Conservation (phyloP, 805 yeast species). For the Priceomyces castillae region DNA sequence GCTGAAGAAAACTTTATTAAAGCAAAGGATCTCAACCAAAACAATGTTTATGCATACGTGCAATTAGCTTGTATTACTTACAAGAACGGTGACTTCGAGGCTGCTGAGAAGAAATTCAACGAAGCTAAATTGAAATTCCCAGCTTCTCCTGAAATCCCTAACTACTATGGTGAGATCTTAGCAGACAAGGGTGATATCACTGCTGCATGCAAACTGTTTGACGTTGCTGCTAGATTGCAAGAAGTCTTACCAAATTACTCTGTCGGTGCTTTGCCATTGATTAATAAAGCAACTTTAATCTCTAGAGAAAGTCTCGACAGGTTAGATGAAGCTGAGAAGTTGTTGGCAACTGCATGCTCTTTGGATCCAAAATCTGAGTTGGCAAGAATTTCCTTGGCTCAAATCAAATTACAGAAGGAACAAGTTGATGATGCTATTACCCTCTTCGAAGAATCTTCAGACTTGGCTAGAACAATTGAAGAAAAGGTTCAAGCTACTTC, state of each 20-base stretch:
- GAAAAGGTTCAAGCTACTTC: constrained; percentile 90
- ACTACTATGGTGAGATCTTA: constrained; percentile 91
- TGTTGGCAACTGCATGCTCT: constrained; percentile 72
- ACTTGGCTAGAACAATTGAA: constrained; percentile 75
- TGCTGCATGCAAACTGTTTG: constrained; percentile 80
- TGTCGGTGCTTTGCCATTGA: constrained; percentile 84
- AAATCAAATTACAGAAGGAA: constrained; percentile 80
- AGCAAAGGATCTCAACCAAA: constrained; percentile 70
- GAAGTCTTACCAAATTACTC: constrained; percentile 62
- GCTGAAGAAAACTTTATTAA: constrained; percentile 75
- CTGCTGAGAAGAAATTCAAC: constrained; percentile 63
- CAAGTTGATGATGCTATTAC: constrained; percentile 76
- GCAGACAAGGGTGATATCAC: constrained; percentile 72
- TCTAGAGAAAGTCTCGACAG: constrained; percentile 52
- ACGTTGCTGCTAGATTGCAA: constrained; percentile 81
- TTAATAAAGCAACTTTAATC: constrained; percentile 80
- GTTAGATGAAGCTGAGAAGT: constrained; percentile 54
- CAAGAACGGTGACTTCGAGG: constrained; percentile 62
- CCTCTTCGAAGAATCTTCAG: constrained; percentile 79
- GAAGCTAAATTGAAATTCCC: constrained; percentile 76
- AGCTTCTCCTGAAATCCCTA: constrained; percentile 86
- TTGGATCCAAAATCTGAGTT: constrained; percentile 87
- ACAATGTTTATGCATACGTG: constrained; percentile 80
- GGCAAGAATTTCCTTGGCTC: constrained; percentile 89
- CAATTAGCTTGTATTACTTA: constrained; percentile 91